phyloP scores from a whole-genome alignment of 73 alveolate species.

The Paramecium tetraurelia region DNA sequence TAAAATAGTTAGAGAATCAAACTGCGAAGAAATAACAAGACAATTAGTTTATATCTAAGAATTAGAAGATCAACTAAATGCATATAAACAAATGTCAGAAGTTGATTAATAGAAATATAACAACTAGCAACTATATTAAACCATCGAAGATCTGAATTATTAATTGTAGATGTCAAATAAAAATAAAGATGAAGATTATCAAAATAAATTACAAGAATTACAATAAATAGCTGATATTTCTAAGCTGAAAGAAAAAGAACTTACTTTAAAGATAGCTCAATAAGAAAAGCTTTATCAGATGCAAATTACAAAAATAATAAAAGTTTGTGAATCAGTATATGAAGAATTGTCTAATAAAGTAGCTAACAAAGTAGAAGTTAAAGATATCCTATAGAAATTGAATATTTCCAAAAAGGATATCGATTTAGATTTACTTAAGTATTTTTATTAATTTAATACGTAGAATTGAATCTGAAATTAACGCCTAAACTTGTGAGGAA shows the following conservation, averaged over 20 bases:
- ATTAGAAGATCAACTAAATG: not conserved
- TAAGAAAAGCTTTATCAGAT: not conserved
- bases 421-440: not conserved
- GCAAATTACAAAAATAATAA: not conserved
- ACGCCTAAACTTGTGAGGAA: not conserved
- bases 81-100: not conserved
- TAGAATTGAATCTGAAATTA: constrained; percentile 17
- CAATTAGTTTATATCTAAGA: not conserved
- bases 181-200: not conserved
- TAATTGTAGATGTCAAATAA: not conserved
- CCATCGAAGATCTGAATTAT: not conserved
- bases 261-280: not conserved
- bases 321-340: not conserved
- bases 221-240: not conserved
- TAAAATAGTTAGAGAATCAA: constrained; percentile 24
- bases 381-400: not conserved
- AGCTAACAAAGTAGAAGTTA: not conserved
- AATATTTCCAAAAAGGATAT: not conserved
- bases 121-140: not conserved
- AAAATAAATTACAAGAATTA: not conserved
- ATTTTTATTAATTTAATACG: not conserved
- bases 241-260: not conserved
- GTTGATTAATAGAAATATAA: not conserved
- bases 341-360: not conserved
- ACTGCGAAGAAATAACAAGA: not conserved